phyloP scores from a whole-genome alignment of 306 rosid genomes.

The Sindora glabra region DNA sequence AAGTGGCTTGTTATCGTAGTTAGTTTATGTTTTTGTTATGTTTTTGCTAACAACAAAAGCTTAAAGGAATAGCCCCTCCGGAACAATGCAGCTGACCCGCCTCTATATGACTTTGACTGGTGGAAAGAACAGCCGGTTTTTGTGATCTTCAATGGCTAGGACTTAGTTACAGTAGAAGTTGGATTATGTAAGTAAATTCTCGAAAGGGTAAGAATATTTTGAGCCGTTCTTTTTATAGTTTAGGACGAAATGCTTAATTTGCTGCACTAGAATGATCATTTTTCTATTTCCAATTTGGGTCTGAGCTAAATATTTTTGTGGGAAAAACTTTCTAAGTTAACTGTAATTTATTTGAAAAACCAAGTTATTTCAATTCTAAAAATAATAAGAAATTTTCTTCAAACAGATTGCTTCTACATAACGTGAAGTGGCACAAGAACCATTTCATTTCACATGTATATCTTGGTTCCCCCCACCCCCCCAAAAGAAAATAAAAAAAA shows the following conservation, averaged over 20 bases:
- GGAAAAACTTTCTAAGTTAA: too few species aligned
- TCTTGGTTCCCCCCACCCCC: too few species aligned
- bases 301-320: too few species aligned
- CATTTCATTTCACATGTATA: too few species aligned
- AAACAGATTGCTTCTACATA: too few species aligned
- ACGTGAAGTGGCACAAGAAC: too few species aligned
- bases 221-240: too few species aligned
- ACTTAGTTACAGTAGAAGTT: conserved; percentile 31
- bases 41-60: conserved; percentile 48
- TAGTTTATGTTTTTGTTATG: conserved; percentile 19
- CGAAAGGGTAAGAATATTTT: conserved; percentile 23
- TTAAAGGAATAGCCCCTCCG: conserved; percentile 17
- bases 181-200: conserved; percentile 44
- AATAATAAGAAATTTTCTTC: too few species aligned
- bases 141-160: conserved; percentile 28
- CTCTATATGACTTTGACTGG: conserved; percentile 40
- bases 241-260: too few species aligned
- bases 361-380: too few species aligned
- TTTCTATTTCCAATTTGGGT: not conserved
- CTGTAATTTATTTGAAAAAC: too few species aligned
- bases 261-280: not conserved
- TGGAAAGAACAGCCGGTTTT: conserved; percentile 43
- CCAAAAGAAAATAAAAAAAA: too few species aligned
- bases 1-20: not conserved
- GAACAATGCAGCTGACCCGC: conserved; percentile 42